Base-by-base conservation (phyloP, 176 grass and related monocot genomes). In the Poa pratensis region DNA sequence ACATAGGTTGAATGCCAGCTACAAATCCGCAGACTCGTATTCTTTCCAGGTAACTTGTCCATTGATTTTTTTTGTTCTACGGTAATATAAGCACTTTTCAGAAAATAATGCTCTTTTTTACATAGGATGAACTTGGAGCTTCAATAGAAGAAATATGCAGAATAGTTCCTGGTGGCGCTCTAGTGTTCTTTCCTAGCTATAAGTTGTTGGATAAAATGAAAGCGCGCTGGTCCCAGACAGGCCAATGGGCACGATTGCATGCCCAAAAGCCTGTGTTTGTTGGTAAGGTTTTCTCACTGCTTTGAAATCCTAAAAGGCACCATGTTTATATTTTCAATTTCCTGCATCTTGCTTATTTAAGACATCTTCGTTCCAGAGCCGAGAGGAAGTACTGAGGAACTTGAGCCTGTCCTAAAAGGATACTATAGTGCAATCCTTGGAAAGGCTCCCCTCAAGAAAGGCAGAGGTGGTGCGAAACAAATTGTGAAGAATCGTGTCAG, bases 161-260 rank as follows among this genome's bases (percentile, higher is more conserved):
- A 68, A 82, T 95, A 71, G 89, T 93, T 20, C 96, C 96, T 75
- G 89, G 93, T 51, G 96, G 96, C 46, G 89, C 91, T 87, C 91
- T 98, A 83, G 96, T 93, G 73, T 98, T 98, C 69, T 95, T 98
- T 39, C 96, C 96, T 74, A 98, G 96, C 82, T 98, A 95, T 67
- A 98, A 98, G 67, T 89, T 98, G 71, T 78, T 98, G 81, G 96
- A 98, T 37, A 98, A 95, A 83, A 45, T 98, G 55, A 91, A 85
- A 71, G 54, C 20, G 10, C 93, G 96, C 9, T 98, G 96, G 96
- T 87, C 58, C 80, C 80, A 91, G 54, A 98, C 96, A 80, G 93
- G 93, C 80, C 96, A 95, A 81, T 98, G 96, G 96, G 83, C 85
- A 85, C 89, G 89, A 35, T 82, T 98, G 83, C 90, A 98, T 93